Evolutionary conservation across 2,329 filamentous ascomycete genomes (phyloP), one percentile per base, ranked within the genome.

Genomic region (Stagonosporopsis rhizophila): DNA sequence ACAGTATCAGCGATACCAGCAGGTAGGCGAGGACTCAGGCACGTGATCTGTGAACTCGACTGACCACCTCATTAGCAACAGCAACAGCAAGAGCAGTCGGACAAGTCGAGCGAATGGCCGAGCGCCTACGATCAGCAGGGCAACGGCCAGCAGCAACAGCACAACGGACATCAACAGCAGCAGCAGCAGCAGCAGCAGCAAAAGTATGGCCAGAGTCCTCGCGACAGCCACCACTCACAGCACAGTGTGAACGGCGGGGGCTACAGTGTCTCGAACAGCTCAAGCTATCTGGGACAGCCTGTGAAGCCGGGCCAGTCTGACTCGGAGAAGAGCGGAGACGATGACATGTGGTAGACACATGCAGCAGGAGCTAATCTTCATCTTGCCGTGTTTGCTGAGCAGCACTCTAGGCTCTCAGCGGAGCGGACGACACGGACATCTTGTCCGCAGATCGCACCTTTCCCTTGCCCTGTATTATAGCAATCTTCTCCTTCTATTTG

Each of bases 181-280:
- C 50, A 67, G 42, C 40, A 44, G 3, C 52, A 53, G 34, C 56
- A 60, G 27, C 27, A 30, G 44, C 56, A 60, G 38, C 59, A 66
- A 20, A 58, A 60, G 19, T 63, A 67, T 17, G 63, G 66, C 28
- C 67, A 67, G 40, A 68, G 61, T 22, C 58, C 63, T n/a, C 67
- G 66, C 6, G 62, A 75, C 47, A 74, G 72, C 20, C 71, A 75
- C 44, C 70, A 75, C 42, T 74, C 70, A 6, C 61, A 64, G 28
- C 64, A 75, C 34, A 64, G 64, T 48, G 60, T 65, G 27, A 64
- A 68, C 11, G 68, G 68, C 25, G 68, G 49, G 19, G 64, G 64
- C 6, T 77, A 77, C 50, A 77, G 74, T 42, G 75, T 77, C 6
- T 67, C 74, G 11, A 74, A 73, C 49, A 70, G 68, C 20, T 68